Evolutionary conservation across 2,329 filamentous ascomycete genomes (phyloP), one percentile per base, ranked within the genome.

Genomic region (Gremmenia infestans): DNA sequence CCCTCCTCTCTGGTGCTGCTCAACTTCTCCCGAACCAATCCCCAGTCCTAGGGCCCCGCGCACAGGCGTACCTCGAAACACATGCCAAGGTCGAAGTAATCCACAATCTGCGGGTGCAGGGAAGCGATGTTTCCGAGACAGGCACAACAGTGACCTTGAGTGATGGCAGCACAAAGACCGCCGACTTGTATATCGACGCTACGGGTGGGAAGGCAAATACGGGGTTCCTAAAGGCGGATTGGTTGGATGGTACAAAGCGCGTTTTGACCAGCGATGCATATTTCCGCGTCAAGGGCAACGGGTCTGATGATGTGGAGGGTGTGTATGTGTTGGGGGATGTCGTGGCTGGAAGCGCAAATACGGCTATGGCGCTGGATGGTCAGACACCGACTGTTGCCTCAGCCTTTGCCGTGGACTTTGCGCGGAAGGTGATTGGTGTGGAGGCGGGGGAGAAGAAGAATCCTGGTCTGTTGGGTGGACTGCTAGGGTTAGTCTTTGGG

Each of bases 11-110:
- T 1, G 61, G 60, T 1, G 28, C 28, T 8, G 28, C 28, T 11
- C 22, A 35, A 37, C n/a, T 36, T 48, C 22, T 40, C 63, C 4
- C 58, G 61, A 4, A 54, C 51, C 5, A 40, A 47, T 15, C 54
- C 61, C 28, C 22, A 50, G 5, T 9, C 54, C 2, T 39, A 25
- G 19, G 50, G 25, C 14, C 35, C 11, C 32, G 43, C 1, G 67
- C 71, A 12, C 76, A 76, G 5, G 67, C 71, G 54, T 66, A 66
- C 53, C 76, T 85, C 17, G 69, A 68, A 52, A 76, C 76, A 62
- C 74, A 85, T 28, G 74, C 77, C 50, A 40, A 40, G 17, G 81
- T 85, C 25, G 70, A 73, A 40, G 69, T 83, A 43, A 68, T 70
- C 50, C 72, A 72, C 49, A 70, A 71, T 50, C 70, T 76, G 3